Conservation (phyloP, 345 rosid genomes). For the Viola odorata region DNA sequence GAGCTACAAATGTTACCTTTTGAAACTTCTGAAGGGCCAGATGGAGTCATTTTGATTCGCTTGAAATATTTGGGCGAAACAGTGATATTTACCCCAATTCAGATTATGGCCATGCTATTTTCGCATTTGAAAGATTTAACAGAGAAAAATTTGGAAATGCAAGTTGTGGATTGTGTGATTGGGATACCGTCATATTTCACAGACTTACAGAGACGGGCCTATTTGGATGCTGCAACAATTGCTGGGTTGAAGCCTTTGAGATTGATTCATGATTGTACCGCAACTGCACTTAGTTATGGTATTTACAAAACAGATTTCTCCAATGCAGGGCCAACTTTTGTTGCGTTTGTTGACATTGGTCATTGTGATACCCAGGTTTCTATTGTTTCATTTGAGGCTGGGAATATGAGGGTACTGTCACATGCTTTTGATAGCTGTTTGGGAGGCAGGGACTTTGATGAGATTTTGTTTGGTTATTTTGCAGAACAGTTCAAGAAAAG, state of each 20-base stretch:
- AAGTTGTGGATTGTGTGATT: conserved; percentile 47
- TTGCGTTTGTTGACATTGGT: conserved; percentile 55
- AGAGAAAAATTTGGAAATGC: conserved; percentile 43
- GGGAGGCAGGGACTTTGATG: conserved; percentile 63
- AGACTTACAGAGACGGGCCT: conserved; percentile 52
- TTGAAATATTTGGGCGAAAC: conserved; percentile 38
- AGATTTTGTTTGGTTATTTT: conserved; percentile 48
- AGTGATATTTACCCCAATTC: conserved; percentile 36
- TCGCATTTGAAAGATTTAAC: conserved; percentile 49
- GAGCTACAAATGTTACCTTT: conserved; percentile 40
- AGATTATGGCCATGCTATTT: conserved; percentile 49
- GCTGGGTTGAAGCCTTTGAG: conserved; percentile 57
- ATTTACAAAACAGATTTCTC: conserved; percentile 53
- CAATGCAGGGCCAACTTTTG: conserved; percentile 33
- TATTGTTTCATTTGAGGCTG: conserved; percentile 41
- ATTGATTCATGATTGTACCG: conserved; percentile 54
- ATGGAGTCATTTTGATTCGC: conserved; percentile 43
- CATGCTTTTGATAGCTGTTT: conserved; percentile 50
- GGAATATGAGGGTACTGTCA: conserved; percentile 47
- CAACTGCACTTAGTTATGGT: conserved; percentile 55
- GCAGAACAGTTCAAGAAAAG: conserved; percentile 47
- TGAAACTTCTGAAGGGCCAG: conserved; percentile 36
- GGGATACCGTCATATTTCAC: conserved; percentile 58
- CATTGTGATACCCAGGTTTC: conserved; percentile 57
- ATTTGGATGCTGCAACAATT: conserved; percentile 46